Conservation (phyloP, 176 grass and related monocot species). For the Paspalum notatum region DNA sequence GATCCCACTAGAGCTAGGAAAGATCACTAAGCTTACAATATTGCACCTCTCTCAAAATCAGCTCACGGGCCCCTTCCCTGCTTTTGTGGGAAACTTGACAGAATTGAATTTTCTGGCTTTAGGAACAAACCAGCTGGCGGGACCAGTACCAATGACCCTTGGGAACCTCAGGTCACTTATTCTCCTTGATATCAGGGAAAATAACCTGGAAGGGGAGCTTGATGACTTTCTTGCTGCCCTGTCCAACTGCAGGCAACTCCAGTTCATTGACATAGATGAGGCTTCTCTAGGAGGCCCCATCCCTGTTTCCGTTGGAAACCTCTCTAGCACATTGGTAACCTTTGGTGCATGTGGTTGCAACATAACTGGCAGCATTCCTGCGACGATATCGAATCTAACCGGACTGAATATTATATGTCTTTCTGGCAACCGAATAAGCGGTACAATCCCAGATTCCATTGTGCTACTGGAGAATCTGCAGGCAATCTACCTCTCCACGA, state of each 20-base stretch:
- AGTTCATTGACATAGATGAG: not conserved
- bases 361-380: not conserved
- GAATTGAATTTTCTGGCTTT: not conserved
- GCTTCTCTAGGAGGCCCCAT: not conserved
- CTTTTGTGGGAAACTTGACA: not conserved
- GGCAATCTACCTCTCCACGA: not conserved
- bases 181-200: accelerated
- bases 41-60: not conserved
- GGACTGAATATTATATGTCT: not conserved
- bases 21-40: not conserved
- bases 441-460: too few species aligned
- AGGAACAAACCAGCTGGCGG: not conserved
- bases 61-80: not conserved
- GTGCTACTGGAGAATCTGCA: not conserved
- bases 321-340: not conserved
- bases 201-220: not conserved
- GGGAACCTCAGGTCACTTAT: not conserved
- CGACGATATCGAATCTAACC: not conserved
- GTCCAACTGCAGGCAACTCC: not conserved
- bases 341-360: not conserved
- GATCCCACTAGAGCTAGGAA: not conserved
- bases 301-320: not conserved
- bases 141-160: not conserved
- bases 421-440: too few species aligned
- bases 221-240: not conserved